Base-by-base conservation (phyloP, 306 rosid genomes). In the Casuarina cunninghamiana region DNA sequence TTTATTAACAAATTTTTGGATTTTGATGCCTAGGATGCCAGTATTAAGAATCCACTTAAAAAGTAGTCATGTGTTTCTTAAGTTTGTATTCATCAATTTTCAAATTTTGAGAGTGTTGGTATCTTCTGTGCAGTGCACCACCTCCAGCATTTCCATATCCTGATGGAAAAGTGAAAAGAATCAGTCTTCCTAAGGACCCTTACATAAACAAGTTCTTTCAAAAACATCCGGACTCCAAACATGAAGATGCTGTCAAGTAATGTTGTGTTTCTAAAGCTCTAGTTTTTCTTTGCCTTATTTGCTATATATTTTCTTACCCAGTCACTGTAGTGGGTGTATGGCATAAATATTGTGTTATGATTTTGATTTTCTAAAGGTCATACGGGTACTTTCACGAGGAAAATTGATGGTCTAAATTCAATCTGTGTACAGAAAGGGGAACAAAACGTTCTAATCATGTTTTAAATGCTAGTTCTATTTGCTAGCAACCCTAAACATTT, bases 131-230 rank as follows among this genome's bases (percentile, higher is more conserved):
- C 86, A 92, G 97, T 75, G 83, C 96, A 21, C 97, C 97, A 9
- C 98, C 98, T 54, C 86, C 94, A 41, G 83, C 87, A 45, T 95
- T 92, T 84, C 97, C 94, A 63, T 88, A 85, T 54, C 81, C 82
- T 39, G 89, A 79, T 74, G 96, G 81, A 3, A 87, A 89, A 84
- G 85, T 95, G 38, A 83, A 82, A 81, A 78, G 79, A 58, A 95
- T 95, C 82, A 86, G 77, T 71, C 91, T 95, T 69, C 99, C 97
- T 8, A 97, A 95, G 87, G 99, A 93, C 80, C 84, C 77, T 50
- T 93, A 88, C 80, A 78, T 93, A 57, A 91, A 89, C 26, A 91
- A 80, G 63, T 95, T 93, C 83, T 90, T 88, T 72, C 75, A 85
- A 53, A 95, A 84, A 80, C 80, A 89, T 79, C 99, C 97, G 1